Evolutionary conservation across 345 rosid genomes (phyloP).

Genomic region (Melaleuca alternifolia): DNA sequence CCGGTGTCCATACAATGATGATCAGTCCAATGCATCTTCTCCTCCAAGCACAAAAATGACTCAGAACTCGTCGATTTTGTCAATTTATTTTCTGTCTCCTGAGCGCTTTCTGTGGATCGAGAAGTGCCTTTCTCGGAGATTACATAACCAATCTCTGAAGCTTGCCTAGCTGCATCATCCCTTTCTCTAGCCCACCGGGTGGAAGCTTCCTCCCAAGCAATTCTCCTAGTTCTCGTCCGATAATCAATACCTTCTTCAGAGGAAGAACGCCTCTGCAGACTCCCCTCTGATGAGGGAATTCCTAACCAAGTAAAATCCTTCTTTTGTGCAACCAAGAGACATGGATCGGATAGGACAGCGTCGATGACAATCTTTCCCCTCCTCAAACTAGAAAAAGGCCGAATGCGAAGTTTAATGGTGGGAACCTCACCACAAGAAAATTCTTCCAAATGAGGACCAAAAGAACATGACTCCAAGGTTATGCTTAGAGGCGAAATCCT

Average conservation of each 20-base stretch:
- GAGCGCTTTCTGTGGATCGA: slow-evolving; percentile 29
- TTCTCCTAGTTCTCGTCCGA: slow-evolving; percentile 76
- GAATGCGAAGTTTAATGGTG: slow-evolving; percentile 63
- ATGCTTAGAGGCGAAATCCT: slow-evolving; percentile 77
- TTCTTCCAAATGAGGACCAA: slow-evolving; percentile 73
- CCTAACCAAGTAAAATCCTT: slow-evolving; percentile 93
- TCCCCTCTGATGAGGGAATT: slow-evolving; percentile 53
- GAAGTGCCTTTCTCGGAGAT: slow-evolving; percentile 32
- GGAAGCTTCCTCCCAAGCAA: slow-evolving; percentile 67
- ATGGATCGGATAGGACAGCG: slow-evolving; percentile 71
- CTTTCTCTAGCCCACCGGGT: slow-evolving; percentile 43
- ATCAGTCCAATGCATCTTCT: slow-evolving; percentile 66
- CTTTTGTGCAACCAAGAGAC: slow-evolving; percentile 64
- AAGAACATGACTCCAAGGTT: slow-evolving; percentile 68
- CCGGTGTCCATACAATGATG: slow-evolving; percentile 76
- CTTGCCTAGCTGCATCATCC: slow-evolving; percentile 62
- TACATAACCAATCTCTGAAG: slow-evolving; percentile 73
- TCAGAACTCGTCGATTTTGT: slow-evolving; percentile 25
- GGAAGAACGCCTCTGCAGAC: slow-evolving; percentile 48
- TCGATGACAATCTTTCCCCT: slow-evolving; percentile 84
- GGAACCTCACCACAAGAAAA: slow-evolving; percentile 92
- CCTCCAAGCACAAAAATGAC: slow-evolving; percentile 57
- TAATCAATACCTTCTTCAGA: slow-evolving; percentile 90
- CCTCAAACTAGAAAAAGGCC: slow-evolving; percentile 84
- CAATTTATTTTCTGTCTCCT: slow-evolving; percentile 23